Evolutionary conservation across 2,329 filamentous ascomycete species (phyloP).

Genomic region (Phialocephala sp.): DNA sequence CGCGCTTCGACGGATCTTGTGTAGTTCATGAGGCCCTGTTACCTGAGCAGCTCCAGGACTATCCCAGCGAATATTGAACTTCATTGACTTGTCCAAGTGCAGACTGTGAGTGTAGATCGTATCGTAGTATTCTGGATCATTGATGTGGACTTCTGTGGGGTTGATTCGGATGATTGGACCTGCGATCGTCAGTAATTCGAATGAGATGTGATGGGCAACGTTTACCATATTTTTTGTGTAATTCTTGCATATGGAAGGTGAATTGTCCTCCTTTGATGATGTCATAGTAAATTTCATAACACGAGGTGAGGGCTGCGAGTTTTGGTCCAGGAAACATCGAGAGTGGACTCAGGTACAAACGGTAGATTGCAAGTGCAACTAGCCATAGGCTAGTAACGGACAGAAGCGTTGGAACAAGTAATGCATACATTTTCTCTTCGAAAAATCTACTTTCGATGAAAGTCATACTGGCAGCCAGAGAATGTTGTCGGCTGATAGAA

Average conservation of each 20-base stretch:
- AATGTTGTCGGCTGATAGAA: too few relatives aligned
- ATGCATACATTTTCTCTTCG: too few relatives aligned
- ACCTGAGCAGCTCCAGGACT: too few relatives aligned
- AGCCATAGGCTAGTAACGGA: too few relatives aligned
- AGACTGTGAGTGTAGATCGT: constrained; percentile 34
- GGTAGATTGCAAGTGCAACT: constrained; percentile 22
- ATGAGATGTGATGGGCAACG: background rate
- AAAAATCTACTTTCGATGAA: too few relatives aligned
- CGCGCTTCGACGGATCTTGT: constrained; percentile 22
- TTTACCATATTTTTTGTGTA: background rate
- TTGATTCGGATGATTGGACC: constrained; percentile 39
- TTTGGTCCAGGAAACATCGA: constrained; percentile 42
- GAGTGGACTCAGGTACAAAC: constrained; percentile 44
- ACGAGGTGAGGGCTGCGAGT: constrained; percentile 39
- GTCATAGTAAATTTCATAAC: constrained; percentile 6
- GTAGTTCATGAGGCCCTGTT: too few relatives aligned
- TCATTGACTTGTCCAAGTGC: too few relatives aligned
- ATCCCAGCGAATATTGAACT: too few relatives aligned
- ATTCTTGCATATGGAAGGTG: background rate
- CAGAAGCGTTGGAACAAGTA: too few relatives aligned
- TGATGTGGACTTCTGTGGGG: constrained; percentile 39
- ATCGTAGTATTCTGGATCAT: constrained; percentile 36
- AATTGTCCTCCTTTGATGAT: background rate
- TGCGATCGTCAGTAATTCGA: constrained; percentile 9
- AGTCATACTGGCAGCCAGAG: too few relatives aligned